Evolutionary conservation across 768 basidiomycete genomes (phyloP), one percentile per base, ranked within the genome.

Genomic region (Auriscalpium microsporum): DNA sequence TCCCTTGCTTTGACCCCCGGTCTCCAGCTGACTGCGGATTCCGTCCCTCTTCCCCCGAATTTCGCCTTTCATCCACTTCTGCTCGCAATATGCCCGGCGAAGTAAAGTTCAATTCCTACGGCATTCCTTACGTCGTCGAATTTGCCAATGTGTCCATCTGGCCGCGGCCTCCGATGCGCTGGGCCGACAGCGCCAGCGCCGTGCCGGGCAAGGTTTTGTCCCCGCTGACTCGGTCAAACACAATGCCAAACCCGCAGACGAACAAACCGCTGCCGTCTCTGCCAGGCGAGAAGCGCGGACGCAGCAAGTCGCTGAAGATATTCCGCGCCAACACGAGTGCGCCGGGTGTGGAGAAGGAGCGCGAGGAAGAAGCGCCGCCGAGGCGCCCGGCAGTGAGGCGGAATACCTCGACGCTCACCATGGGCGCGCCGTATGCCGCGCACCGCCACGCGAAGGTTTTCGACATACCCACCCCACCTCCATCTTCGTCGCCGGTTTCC

Each of bases 41-140:
- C 28, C 28, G 28, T 28, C 28, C 28, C 28, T 28, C 28, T 4
- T 28, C 28, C 28, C 28, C 28, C 28, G 28, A 28, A 5, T 28
- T 4, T 28, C 28, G 28, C 28, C 28, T 28, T 28, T 28, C 28
- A 28, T 28, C 28, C 28, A 5, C 28, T 28, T 28, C 28, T 28
- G 28, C 28, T 28, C 28, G 6, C 40, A 42, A 4, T 10, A 50
- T 50, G 50, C n/a, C 50, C 14, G 14, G 19, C 19, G 63, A 70
- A 52, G 55, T 70, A 63, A 66, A 62, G 57, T 69, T 69, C 60
- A 69, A 65, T 48, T 57, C 66, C 14, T 62, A 62, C 54, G 70
- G 71, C 53, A 63, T 72, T 55, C 71, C 70, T 16, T 71, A 68
- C 58, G 52, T 71, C 56, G 68, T 67, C 55, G 70, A 71, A 53